A percentile compares a stretch with the other conserved stretches of the same genome.
Evolutionary conservation across 768 basidiomycete genomes (phyloP).

Genomic region (Tubosaeta brunneosetosa): DNA sequence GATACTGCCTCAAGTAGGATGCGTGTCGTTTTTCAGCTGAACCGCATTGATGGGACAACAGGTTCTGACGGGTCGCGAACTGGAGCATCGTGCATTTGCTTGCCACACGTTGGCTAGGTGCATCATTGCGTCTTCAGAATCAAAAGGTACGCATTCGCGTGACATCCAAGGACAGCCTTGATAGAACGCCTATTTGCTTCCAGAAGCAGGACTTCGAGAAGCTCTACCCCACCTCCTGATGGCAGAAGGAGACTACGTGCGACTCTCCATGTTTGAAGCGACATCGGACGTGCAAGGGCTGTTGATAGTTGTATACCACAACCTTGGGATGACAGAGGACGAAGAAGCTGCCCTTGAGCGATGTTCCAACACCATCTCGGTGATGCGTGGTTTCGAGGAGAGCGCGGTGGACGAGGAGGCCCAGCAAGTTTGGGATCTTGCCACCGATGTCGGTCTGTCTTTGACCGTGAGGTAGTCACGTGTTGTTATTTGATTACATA

Average conservation of each 20-base stretch:
- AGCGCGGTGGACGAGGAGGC: constrained; percentile 49
- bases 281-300: constrained; percentile 69
- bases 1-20: constrained; percentile 71
- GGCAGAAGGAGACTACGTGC: constrained; percentile 63
- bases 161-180: background rate
- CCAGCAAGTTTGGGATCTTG: constrained; percentile 51
- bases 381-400: constrained; percentile 39
- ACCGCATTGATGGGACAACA: constrained; percentile 23
- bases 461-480: constrained; percentile 40
- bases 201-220: constrained; percentile 41
- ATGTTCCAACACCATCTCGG: constrained; percentile 42
- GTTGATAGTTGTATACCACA: constrained; percentile 67
- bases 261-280: constrained; percentile 54
- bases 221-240: constrained; percentile 57
- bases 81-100: constrained; percentile 72
- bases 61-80: constrained; percentile 67
- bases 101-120: constrained; percentile 73
- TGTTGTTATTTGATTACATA: constrained; percentile 22
- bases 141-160: constrained; percentile 36
- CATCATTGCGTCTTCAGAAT: constrained; percentile 55
- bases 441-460: constrained; percentile 54
- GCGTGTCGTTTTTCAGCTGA: constrained; percentile 7
- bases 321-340: constrained; percentile 50
- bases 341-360: constrained; percentile 52
- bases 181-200: constrained; percentile 13